Evolutionary conservation across 176 grass and related monocot genomes (phyloP).

Genomic region (Bonia amplexicaulis): DNA sequence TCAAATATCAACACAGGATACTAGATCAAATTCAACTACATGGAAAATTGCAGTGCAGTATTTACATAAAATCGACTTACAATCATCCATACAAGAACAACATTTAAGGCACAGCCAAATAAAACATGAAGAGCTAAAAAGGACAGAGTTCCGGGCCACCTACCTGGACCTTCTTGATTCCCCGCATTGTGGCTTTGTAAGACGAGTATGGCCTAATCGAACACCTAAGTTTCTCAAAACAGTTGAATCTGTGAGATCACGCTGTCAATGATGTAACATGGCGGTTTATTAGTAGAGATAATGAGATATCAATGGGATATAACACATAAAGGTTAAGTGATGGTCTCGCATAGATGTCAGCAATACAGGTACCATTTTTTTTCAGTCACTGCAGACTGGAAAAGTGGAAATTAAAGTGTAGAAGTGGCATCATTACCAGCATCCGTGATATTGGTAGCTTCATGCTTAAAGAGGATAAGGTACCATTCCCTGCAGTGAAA

Average conservation of each 20-base stretch:
- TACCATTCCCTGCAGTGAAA: slow-evolving; percentile 53
- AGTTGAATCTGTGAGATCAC: slow-evolving; percentile 95
- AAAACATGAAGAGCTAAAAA: slow-evolving; percentile 9
- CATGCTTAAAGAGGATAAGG: slow-evolving; percentile 71
- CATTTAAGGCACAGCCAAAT: slow-evolving; percentile 14
- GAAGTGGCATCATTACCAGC: slow-evolving; percentile 51
- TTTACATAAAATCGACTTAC: slow-evolving; percentile 2
- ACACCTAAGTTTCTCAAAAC: slow-evolving; percentile 91
- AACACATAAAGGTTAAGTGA: not conserved
- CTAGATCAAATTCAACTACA: not conserved
- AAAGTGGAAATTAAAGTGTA: not conserved
- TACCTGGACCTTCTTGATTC: slow-evolving; percentile 94
- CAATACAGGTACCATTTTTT: not conserved
- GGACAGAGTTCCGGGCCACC: not conserved
- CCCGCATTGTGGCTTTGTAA: slow-evolving; percentile 79
- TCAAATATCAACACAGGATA: not conserved
- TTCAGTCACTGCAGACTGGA: not conserved
- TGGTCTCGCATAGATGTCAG: not conserved
- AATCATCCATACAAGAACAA: not conserved
- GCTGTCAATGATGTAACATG: slow-evolving; percentile 44
- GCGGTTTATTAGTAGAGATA: slow-evolving; percentile 9
- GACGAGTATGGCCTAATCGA: slow-evolving; percentile 82
- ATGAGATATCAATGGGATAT: not conserved
- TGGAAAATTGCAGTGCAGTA: slow-evolving; percentile 2
- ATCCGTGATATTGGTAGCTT: slow-evolving; percentile 90